Percentiles rank a stretch among this genome's conserved stretches.
phyloP scores from a whole-genome alignment of 148 eudicot genomes.

The Heliosperma pusillum region DNA sequence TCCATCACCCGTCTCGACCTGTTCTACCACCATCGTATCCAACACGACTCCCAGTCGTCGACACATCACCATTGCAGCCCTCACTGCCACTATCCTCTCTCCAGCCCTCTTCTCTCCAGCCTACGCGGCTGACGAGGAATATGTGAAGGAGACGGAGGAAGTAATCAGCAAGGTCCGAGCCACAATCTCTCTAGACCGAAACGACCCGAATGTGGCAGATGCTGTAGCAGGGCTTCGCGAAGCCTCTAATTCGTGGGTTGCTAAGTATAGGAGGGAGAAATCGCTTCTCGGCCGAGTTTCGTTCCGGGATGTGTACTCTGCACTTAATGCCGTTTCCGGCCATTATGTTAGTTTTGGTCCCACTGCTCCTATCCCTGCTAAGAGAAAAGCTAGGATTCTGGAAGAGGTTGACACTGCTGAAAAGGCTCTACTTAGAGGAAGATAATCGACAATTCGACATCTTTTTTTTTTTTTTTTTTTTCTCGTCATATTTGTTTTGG shows the following conservation, averaged over 20 bases:
- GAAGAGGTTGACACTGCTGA: conserved; percentile 94
- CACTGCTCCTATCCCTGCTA: conserved; percentile 78
- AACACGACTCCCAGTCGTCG: conserved; percentile 35
- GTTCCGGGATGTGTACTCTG: conserved; percentile 90
- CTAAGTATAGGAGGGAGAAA: conserved; percentile 90
- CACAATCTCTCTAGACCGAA: conserved; percentile 58
- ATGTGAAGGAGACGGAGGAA: conserved; percentile 72
- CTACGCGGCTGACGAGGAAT: conserved; percentile 71
- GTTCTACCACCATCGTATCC: conserved; percentile 29
- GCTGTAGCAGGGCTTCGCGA: conserved; percentile 79
- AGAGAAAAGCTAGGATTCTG: conserved; percentile 75
- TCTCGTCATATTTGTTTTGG: too few species aligned
- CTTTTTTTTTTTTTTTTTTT: background rate
- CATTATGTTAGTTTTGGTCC: conserved; percentile 94
- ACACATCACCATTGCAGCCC: conserved; percentile 34
- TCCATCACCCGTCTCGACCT: conserved; percentile 20
- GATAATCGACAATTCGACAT: conserved; percentile 36
- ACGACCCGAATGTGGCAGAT: conserved; percentile 65
- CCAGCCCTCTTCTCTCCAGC: conserved; percentile 18
- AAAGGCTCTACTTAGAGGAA: conserved; percentile 78
- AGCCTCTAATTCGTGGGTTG: conserved; percentile 87
- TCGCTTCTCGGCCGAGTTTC: conserved; percentile 65
- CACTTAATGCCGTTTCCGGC: conserved; percentile 92
- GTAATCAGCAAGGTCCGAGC: conserved; percentile 75
- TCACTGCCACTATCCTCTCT: conserved; percentile 23